Conservation (phyloP, 441 rosid genomes). For the Mallotus japonicus region DNA sequence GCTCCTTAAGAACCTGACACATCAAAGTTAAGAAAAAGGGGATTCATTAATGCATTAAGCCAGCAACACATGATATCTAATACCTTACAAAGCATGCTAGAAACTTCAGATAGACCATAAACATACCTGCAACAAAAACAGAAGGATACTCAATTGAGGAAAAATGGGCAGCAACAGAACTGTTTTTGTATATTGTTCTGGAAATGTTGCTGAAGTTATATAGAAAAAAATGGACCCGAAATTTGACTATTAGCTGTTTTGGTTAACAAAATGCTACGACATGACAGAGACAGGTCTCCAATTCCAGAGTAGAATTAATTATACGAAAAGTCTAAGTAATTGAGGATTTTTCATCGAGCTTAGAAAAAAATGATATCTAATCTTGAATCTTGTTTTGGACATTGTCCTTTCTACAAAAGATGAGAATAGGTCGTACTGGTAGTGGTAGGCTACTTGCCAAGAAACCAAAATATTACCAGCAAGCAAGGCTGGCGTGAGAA, state of each 20-base stretch:
- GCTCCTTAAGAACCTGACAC: constrained; percentile 26
- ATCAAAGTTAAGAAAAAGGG: constrained; percentile 11
- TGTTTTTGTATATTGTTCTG: background rate
- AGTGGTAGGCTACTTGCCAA: constrained; percentile 40
- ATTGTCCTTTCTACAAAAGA: constrained; percentile 9
- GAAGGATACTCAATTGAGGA: background rate
- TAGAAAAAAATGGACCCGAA: constrained; percentile 26
- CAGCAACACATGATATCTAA: background rate
- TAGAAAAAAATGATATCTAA: background rate
- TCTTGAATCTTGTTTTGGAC: constrained; percentile 12
- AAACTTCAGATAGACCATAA: background rate
- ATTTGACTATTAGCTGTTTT: constrained; percentile 14
- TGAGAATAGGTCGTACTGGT: constrained; percentile 14
- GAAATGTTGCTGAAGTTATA: constrained; percentile 21
- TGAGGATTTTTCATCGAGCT: background rate
- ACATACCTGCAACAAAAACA: constrained; percentile 12
- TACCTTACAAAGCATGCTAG: background rate
- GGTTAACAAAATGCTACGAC: constrained; percentile 11
- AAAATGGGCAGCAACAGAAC: background rate
- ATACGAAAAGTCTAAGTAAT: constrained; percentile 5
- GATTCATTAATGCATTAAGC: background rate
- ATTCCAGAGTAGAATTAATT: background rate
- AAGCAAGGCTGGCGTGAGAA: constrained; percentile 27
- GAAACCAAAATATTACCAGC: constrained; percentile 42
- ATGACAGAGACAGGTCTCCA: constrained; percentile 25